Conservation (phyloP, 2,329 filamentous ascomycete species). For the Pseudogymnoascus sp. region DNA sequence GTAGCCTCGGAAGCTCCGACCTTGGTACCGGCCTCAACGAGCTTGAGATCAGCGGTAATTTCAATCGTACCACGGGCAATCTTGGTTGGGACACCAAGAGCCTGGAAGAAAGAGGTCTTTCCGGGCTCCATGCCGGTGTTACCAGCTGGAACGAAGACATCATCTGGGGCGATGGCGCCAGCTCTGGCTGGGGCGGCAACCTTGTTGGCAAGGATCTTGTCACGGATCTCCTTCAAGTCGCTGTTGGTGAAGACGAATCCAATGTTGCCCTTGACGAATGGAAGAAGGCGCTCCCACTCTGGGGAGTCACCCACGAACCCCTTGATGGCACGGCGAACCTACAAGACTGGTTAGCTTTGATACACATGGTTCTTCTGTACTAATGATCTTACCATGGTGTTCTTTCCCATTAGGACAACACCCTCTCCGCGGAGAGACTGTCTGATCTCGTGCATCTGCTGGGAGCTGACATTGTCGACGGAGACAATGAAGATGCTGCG, state of each 20-base stretch:
- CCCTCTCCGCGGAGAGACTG: slow-evolving; percentile 79
- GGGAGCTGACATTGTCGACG: slow-evolving; percentile 99
- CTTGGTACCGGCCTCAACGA: slow-evolving; percentile 85
- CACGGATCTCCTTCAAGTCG: slow-evolving; percentile 85
- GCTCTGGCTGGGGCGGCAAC: slow-evolving; percentile 96
- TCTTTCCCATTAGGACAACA: slow-evolving; percentile 99
- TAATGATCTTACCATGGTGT: slow-evolving; percentile 77
- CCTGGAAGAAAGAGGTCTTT: slow-evolving; percentile 99
- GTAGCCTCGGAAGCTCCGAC: slow-evolving; percentile 98
- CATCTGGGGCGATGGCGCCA: slow-evolving; percentile 85
- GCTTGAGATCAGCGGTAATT: slow-evolving; percentile 96
- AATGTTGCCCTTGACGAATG: slow-evolving; percentile 93
- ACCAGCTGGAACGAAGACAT: slow-evolving; percentile 93
- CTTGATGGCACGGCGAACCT: slow-evolving; percentile 95
- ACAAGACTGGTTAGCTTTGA: slow-evolving; percentile 10
- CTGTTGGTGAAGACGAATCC: slow-evolving; percentile 99
- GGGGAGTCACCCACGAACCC: slow-evolving; percentile 84
- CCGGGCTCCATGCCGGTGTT: slow-evolving; percentile 99
- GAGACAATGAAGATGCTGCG: slow-evolving; percentile 94
- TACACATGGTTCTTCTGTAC: background rate
- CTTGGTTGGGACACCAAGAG: slow-evolving; percentile 99
- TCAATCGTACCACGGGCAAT: slow-evolving; percentile 99
- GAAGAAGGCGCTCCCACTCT: slow-evolving; percentile 96
- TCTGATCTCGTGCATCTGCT: slow-evolving; percentile 99
- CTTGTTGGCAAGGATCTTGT: slow-evolving; percentile 94